These are phyloP conservation scores for Candida dajiaensis DNA, from an alignment of 805 yeast genomes.

Conservation along the genomic window DNA sequence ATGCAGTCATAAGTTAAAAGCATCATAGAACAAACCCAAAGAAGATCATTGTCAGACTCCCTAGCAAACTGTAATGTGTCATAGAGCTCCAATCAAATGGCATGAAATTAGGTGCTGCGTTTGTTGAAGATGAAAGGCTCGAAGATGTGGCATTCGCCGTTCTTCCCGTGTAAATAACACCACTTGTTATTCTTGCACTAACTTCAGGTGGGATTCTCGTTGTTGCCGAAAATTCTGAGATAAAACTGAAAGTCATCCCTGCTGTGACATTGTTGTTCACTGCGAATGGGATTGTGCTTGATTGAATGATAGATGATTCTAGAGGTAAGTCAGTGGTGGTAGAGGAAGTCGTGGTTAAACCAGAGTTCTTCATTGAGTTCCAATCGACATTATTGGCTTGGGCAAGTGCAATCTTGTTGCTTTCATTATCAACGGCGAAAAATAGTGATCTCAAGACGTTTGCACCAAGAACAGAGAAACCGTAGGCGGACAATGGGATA, in stretches of 20 bases:
- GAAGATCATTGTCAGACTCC: neutral
- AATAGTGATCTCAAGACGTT: slow-evolving; percentile 48
- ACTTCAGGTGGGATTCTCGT: slow-evolving; percentile 8
- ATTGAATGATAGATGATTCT: slow-evolving; percentile 25
- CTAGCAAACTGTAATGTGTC: neutral
- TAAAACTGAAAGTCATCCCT: slow-evolving; percentile 5
- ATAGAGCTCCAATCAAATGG: neutral
- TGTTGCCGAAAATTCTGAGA: neutral
- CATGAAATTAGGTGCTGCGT: neutral
- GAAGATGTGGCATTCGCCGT: neutral
- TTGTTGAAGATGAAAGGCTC: neutral
- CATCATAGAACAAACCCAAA: neutral
- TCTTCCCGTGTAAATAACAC: slow-evolving; percentile 10
- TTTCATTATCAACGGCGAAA: slow-evolving; percentile 60
- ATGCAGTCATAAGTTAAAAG: neutral
- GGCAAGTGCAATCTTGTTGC: slow-evolving; percentile 49
- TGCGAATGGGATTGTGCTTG: slow-evolving; percentile 50
- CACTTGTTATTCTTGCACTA: slow-evolving; percentile 9
- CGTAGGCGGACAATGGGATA: slow-evolving; percentile 40
- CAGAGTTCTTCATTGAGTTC: neutral
- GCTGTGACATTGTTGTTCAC: slow-evolving; percentile 24
- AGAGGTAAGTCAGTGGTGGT: slow-evolving; percentile 6
- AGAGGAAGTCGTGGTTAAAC: slow-evolving; percentile 1
- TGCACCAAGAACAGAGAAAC: slow-evolving; percentile 52
- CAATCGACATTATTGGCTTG: slow-evolving; percentile 31